Percentiles rank a stretch among this genome's conserved stretches.
Evolutionary conservation across 306 rosid genomes (phyloP).

Genomic region (Corylus avellana): DNA sequence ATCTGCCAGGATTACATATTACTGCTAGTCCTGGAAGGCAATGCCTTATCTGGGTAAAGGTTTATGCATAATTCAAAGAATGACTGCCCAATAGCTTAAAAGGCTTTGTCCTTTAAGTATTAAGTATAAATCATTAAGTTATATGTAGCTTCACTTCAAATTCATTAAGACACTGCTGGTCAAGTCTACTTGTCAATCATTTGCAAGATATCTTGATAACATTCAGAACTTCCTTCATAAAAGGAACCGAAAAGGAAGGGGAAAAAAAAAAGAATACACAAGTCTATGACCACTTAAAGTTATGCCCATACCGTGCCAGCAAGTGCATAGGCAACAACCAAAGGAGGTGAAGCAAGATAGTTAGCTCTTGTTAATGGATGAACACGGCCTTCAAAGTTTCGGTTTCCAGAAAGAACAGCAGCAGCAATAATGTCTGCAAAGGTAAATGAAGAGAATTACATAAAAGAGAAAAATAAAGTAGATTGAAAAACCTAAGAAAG

Average conservation of each 20-base stretch:
- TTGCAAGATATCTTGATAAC: neutral
- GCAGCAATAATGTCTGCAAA: slow-evolving; percentile 45
- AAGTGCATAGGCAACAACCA: slow-evolving; percentile 49
- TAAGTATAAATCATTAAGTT: neutral
- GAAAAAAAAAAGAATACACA: neutral
- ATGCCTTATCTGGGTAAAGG: neutral
- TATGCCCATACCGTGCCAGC: slow-evolving; percentile 43
- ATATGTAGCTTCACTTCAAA: neutral
- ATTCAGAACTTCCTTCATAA: neutral
- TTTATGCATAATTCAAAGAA: neutral
- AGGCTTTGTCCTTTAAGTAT: no score
- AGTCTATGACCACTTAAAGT: neutral
- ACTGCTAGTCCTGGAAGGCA: neutral
- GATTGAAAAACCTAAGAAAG: neutral
- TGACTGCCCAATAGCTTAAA: neutral
- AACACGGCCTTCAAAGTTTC: slow-evolving; percentile 50
- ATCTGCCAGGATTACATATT: neutral
- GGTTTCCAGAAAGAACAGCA: slow-evolving; percentile 48
- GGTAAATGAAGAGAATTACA: neutral
- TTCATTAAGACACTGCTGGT: neutral
- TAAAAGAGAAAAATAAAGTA: neutral
- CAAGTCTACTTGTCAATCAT: neutral
- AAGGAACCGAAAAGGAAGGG: neutral
- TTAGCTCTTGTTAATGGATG: slow-evolving; percentile 49
- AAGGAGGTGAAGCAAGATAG: slow-evolving; percentile 55